Percentiles rank a stretch among this genome's conserved stretches.
Conservation (phyloP, 1,284 basidiomycete genomes). For the Ceratobasidium papillatum region DNA sequence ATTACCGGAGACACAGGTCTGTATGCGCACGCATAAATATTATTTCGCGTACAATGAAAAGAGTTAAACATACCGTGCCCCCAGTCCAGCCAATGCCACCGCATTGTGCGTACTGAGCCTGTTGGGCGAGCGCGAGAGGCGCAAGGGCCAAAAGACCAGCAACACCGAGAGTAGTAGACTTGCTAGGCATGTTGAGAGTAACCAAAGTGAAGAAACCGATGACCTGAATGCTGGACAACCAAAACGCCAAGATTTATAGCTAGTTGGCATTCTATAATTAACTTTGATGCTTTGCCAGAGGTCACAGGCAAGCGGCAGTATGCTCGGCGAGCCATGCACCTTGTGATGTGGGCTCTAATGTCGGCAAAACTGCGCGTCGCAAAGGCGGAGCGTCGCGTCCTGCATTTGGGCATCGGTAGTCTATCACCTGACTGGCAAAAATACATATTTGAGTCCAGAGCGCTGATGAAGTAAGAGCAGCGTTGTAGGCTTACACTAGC, state of each 20-base stretch:
- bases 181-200: constrained; percentile 3
- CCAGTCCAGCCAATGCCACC: constrained; percentile 22
- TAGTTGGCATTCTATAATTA: constrained; percentile 1
- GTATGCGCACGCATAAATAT: background rate
- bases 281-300: background rate
- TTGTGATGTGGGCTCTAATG: constrained; percentile 21
- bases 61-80: background rate
- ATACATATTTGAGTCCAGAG: background rate
- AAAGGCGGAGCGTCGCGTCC: background rate
- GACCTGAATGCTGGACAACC: constrained; percentile 5
- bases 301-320: background rate
- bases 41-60: background rate
- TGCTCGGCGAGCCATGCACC: background rate
- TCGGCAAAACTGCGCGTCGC: constrained; percentile 28
- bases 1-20: constrained; percentile 25
- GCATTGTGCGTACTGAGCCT: constrained; percentile 20
- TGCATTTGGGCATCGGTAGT: background rate
- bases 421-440: background rate
- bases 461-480: background rate
- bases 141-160: constrained; percentile 19
- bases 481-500: background rate
- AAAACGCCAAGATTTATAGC: constrained; percentile 3
- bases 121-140: constrained; percentile 11
- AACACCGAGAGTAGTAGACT: constrained; percentile 1
- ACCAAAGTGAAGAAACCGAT: background rate